A percentile compares a stretch with the other conserved stretches of the same genome.
Evolutionary conservation across 805 yeast genomes (phyloP).

Genomic region (Deakozyma indianensis): DNA sequence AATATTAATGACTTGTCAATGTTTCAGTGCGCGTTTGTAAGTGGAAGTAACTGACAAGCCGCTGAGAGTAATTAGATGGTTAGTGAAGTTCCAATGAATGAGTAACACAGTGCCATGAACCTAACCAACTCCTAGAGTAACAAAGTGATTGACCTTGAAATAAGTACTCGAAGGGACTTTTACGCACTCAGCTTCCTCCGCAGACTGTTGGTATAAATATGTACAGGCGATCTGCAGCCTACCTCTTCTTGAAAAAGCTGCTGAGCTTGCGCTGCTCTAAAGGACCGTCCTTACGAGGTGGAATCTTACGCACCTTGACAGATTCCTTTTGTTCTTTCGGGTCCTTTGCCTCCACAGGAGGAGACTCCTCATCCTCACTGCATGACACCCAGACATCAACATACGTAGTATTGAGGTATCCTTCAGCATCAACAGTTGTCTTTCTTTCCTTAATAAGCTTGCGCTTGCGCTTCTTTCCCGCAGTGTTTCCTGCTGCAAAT

Average conservation of each 20-base stretch:
- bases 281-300: not conserved
- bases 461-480: not conserved
- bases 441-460: not conserved
- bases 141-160: too few species aligned
- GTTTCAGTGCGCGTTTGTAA: too few species aligned
- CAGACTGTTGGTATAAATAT: too few species aligned
- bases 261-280: not conserved
- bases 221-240: too few species aligned
- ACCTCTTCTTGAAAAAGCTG: not conserved
- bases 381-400: slow-evolving; percentile 3
- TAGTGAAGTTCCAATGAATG: too few species aligned
- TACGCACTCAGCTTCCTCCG: too few species aligned
- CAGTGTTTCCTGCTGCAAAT: not conserved
- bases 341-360: not conserved
- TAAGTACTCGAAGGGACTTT: too few species aligned
- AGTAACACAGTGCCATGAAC: too few species aligned
- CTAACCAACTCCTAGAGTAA: too few species aligned
- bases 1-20: too few species aligned
- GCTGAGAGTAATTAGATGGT: too few species aligned
- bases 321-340: not conserved
- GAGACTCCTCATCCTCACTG: slow-evolving; percentile 2
- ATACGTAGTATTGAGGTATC: not conserved
- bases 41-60: too few species aligned
- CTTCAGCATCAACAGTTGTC: not conserved
- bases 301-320: not conserved